These are phyloP conservation scores for Calonectria pseudoturangicola DNA, from an alignment of 2,329 filamentous ascomycete species.

Conservation along the genomic window DNA sequence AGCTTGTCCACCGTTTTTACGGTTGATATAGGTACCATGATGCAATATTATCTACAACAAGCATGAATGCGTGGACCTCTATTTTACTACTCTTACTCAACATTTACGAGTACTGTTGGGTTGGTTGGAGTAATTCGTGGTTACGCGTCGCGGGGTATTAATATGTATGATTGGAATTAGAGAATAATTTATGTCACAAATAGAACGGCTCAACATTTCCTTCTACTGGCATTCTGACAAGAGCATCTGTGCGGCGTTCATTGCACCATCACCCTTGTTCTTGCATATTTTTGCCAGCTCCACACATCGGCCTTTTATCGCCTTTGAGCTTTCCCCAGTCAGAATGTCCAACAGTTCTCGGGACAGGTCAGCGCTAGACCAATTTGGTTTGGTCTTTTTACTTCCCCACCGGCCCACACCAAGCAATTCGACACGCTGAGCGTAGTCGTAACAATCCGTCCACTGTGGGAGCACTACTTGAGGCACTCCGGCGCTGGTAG, in stretches of 20 bases:
- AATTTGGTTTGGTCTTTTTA: conserved; percentile 49
- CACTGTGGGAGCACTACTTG: conserved; percentile 67
- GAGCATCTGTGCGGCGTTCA: conserved; percentile 21
- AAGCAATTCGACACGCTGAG: conserved; percentile 64
- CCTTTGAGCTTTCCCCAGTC: conserved; percentile 3
- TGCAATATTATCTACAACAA: too few relatives aligned
- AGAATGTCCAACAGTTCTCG: conserved; percentile 22
- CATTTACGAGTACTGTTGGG: too few relatives aligned
- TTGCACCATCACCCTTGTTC: conserved; percentile 19
- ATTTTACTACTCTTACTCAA: too few relatives aligned
- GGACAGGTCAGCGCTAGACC: conserved; percentile 41
- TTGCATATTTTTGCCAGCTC: conserved; percentile 23
- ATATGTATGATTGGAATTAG: not conserved
- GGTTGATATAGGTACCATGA: too few relatives aligned
- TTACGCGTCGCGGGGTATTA: too few relatives aligned
- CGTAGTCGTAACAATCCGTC: conserved; percentile 69
- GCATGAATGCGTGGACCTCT: too few relatives aligned
- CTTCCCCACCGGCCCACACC: conserved; percentile 62
- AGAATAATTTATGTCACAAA: not conserved
- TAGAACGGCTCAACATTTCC: not conserved
- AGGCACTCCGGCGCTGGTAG: conserved; percentile 63
- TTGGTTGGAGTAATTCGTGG: too few relatives aligned
- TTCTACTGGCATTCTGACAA: conserved; percentile 8
- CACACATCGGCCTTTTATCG: conserved; percentile 1
- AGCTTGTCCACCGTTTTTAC: too few relatives aligned